A percentile compares a stretch with the other conserved stretches of the same genome.
These are phyloP conservation scores for Populus euphratica DNA, from an alignment of 345 rosid genomes.

Conservation along the genomic window DNA sequence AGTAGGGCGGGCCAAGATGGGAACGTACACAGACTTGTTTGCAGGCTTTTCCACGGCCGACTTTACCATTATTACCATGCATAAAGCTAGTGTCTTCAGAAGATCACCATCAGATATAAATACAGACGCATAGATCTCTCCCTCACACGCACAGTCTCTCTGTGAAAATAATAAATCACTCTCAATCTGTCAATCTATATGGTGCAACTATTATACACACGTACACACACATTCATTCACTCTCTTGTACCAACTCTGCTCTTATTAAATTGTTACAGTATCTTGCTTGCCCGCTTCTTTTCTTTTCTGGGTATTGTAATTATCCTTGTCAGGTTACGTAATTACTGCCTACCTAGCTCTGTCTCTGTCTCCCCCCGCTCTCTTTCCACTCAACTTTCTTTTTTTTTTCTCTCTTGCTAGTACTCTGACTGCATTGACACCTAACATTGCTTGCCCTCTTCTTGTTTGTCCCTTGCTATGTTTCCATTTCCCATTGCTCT, in stretches of 20 bases:
- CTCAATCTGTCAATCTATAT: constrained; percentile 11
- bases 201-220: neutral
- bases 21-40: constrained; percentile 20
- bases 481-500: neutral
- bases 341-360: constrained; percentile 59
- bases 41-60: constrained; percentile 45
- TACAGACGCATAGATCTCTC: neutral
- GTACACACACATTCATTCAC: constrained; percentile 5
- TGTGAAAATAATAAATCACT: neutral
- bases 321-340: constrained; percentile 56
- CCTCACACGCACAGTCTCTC: constrained; percentile 12
- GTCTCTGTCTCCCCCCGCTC: neutral
- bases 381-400: neutral
- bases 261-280: neutral
- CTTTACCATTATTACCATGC: constrained; percentile 45
- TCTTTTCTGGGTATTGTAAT: constrained; percentile 16
- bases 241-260: constrained; percentile 20
- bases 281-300: neutral
- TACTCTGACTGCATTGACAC: constrained; percentile 12
- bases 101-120: too few relatives aligned
- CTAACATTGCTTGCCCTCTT: constrained; percentile 35
- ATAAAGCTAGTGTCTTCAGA: constrained; percentile 32
- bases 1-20: neutral
- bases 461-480: constrained; percentile 22
- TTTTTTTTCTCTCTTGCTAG: neutral